These are phyloP conservation scores for Colletotrichum paranaense DNA, from an alignment of 2,329 filamentous ascomycete species.

Conservation along the genomic window DNA sequence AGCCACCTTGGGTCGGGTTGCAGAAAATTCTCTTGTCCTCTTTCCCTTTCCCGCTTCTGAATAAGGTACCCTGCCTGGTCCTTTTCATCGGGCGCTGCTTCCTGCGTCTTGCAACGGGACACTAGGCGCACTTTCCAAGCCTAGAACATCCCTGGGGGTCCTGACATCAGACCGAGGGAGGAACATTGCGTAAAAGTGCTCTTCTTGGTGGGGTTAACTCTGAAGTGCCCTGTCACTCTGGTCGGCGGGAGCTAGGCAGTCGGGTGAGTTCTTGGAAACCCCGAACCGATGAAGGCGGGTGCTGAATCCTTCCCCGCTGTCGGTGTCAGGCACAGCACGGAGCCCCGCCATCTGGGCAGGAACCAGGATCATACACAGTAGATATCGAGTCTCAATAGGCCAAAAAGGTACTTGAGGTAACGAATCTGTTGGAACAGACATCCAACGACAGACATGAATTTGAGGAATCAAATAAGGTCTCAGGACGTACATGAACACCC, in stretches of 20 bases:
- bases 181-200: neutral
- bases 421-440: neutral
- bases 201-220: constrained; percentile 16
- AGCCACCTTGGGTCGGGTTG: neutral
- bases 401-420: neutral
- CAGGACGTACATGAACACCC: no score
- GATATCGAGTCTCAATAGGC: no score
- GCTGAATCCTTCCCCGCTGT: constrained; percentile 6
- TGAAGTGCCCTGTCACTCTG: neutral
- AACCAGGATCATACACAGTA: neutral
- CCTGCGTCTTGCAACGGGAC: neutral
- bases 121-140: constrained; percentile 2
- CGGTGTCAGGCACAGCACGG: constrained; percentile 15
- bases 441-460: neutral
- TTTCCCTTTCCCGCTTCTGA: neutral
- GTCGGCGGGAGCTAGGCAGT: constrained; percentile 21
- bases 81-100: neutral
- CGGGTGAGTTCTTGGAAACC: constrained; percentile 3
- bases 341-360: constrained; percentile 11
- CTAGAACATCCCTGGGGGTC: constrained; percentile 17
- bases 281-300: constrained; percentile 4
- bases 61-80: neutral
- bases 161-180: constrained; percentile 31
- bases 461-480: neutral
- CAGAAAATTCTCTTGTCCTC: neutral